Conservation (phyloP, 169 alveolate genomes). For the Cryptosporidium tyzzeri region DNA sequence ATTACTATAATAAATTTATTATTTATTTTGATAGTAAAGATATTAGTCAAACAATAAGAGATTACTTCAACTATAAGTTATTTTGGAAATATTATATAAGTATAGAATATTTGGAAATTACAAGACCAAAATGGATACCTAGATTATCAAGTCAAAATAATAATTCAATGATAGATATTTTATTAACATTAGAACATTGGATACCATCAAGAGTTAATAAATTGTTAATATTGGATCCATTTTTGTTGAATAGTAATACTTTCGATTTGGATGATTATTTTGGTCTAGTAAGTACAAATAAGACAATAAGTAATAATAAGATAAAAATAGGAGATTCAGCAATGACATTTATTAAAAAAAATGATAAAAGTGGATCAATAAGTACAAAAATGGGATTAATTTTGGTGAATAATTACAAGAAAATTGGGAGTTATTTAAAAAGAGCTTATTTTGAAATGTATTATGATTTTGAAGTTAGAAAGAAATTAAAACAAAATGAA, state of each 20-base stretch:
- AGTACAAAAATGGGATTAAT: conserved; percentile 26
- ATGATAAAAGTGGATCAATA: background rate
- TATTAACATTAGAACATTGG: conserved; percentile 49
- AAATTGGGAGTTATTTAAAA: background rate
- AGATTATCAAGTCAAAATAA: conserved; percentile 6
- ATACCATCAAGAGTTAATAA: conserved; percentile 11
- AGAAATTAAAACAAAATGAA: background rate
- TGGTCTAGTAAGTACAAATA: background rate
- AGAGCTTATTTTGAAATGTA: conserved; percentile 25
- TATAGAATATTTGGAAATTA: conserved; percentile 22
- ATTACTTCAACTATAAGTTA: conserved; percentile 6
- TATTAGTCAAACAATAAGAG: conserved; percentile 22
- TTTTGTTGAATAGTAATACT: background rate
- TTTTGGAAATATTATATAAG: conserved; percentile 45
- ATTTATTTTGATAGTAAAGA: conserved; percentile 43
- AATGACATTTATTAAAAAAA: background rate
- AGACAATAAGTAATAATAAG: background rate
- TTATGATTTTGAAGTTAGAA: background rate
- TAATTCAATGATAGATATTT: conserved; percentile 14
- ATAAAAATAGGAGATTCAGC: background rate
- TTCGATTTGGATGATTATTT: background rate
- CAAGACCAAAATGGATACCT: conserved; percentile 58
- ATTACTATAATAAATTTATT: conserved; percentile 16
- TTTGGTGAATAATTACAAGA: background rate
- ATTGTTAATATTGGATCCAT: conserved; percentile 50